A percentile compares a stretch with the other conserved stretches of the same genome.
These are phyloP conservation scores for Colletotrichum kahawae DNA, from an alignment of 2,329 filamentous ascomycete species.

Conservation along the genomic window DNA sequence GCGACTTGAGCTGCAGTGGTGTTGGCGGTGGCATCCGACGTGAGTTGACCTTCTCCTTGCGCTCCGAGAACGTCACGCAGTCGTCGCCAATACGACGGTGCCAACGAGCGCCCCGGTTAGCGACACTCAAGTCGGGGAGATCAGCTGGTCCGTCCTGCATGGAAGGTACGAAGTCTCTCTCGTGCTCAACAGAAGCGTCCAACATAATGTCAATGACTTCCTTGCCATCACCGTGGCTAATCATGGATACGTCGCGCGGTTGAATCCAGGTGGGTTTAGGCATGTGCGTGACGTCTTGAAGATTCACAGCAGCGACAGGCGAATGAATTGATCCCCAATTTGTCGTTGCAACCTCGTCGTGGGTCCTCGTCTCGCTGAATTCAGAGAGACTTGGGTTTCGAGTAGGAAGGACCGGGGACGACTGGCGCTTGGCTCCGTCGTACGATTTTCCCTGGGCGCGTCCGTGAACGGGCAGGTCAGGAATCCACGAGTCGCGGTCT, in stretches of 20 bases:
- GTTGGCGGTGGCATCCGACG: conserved; percentile 62
- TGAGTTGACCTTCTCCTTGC: conserved; percentile 47
- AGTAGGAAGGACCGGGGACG: conserved; percentile 54
- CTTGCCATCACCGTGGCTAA: conserved; percentile 29
- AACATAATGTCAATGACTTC: conserved; percentile 51
- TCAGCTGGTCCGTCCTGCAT: conserved; percentile 28
- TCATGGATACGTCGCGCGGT: conserved; percentile 25
- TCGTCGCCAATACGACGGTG: conserved; percentile 64
- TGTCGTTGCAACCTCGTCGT: conserved; percentile 47
- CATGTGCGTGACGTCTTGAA: conserved; percentile 45
- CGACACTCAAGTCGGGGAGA: conserved; percentile 21
- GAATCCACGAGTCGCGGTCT: conserved; percentile 44
- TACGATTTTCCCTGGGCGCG: conserved; percentile 14
- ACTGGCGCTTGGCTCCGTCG: conserved; percentile 46
- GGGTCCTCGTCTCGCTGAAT: conserved; percentile 37
- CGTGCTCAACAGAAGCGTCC: conserved; percentile 35
- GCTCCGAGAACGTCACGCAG: conserved; percentile 63
- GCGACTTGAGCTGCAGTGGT: conserved; percentile 55
- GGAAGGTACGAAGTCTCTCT: conserved; percentile 25
- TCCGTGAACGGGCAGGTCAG: conserved; percentile 29
- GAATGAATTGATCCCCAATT: conserved; percentile 59
- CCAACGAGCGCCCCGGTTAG: conserved; percentile 39
- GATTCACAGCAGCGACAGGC: conserved; percentile 47
- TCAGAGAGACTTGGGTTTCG: conserved; percentile 38
- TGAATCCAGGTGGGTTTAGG: conserved; percentile 46